Percentiles rank a stretch among this genome's conserved stretches.
Conservation (phyloP, 2,329 filamentous ascomycete species). For the Thelonectria olida region DNA sequence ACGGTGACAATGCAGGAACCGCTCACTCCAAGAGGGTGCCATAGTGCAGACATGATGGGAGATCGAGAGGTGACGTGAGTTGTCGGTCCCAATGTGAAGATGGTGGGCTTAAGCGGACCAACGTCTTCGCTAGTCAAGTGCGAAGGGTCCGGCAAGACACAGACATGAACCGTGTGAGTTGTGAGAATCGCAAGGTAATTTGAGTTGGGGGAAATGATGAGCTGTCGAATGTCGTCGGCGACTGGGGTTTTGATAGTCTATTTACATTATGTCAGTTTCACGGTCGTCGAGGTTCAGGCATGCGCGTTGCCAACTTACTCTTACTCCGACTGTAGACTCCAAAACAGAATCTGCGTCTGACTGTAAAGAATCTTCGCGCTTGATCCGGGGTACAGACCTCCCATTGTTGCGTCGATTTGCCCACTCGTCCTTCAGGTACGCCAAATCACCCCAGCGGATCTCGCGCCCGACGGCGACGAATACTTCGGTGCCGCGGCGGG, state of each 20-base stretch:
- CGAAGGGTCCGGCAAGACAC: conserved; percentile 82
- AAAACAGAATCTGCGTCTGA: conserved; percentile 44
- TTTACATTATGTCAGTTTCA: conserved; percentile 7
- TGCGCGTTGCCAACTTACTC: conserved; percentile 41
- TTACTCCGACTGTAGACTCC: conserved; percentile 42
- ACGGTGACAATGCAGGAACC: conserved; percentile 87
- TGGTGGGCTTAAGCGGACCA: conserved; percentile 79
- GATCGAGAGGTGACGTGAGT: conserved; percentile 89
- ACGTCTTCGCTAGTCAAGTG: conserved; percentile 76
- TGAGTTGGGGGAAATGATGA: conserved; percentile 83
- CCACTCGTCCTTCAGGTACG: conserved; percentile 75
- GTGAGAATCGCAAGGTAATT: conserved; percentile 88
- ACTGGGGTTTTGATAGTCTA: conserved; percentile 81
- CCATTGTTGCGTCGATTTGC: conserved; percentile 41
- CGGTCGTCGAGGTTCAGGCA: neutral
- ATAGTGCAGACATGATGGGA: conserved; percentile 81
- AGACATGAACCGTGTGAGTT: conserved; percentile 86
- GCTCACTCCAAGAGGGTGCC: conserved; percentile 90
- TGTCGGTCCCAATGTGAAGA: conserved; percentile 91
- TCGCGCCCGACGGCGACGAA: conserved; percentile 91
- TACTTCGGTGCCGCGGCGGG: conserved; percentile 83
- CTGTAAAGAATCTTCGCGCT: conserved; percentile 57
- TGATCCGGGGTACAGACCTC: conserved; percentile 51
- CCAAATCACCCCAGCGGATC: conserved; percentile 89
- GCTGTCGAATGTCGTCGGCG: conserved; percentile 83